Percentiles rank a stretch among this genome's conserved stretches.
These are phyloP conservation scores for Pharnaceum exiguum DNA, from an alignment of 148 eudicot species.

Conservation along the genomic window DNA sequence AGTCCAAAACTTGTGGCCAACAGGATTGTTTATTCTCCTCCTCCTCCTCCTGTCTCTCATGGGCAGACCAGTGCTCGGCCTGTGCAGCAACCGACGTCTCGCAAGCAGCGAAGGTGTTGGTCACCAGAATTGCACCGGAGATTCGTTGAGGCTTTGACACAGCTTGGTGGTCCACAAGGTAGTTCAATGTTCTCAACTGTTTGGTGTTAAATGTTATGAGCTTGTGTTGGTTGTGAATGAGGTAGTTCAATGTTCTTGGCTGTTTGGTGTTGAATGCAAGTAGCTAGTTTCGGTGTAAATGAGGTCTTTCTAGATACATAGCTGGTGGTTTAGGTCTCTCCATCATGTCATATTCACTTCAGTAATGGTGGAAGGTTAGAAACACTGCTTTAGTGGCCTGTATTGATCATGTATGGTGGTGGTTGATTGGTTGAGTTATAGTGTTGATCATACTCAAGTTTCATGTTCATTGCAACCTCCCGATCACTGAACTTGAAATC, in stretches of 20 bases:
- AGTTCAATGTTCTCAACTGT: background rate
- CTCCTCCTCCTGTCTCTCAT: constrained; percentile 18
- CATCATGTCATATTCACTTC: background rate
- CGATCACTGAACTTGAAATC: too few relatives aligned
- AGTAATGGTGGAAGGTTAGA: too few relatives aligned
- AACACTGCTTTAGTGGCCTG: background rate
- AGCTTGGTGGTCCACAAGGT: constrained; percentile 92
- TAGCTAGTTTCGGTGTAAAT: background rate
- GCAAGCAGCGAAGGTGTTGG: constrained; percentile 91
- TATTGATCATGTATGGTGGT: background rate
- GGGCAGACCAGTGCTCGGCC: constrained; percentile 25
- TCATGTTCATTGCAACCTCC: too few relatives aligned
- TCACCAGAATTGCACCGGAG: constrained; percentile 75
- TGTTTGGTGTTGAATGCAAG: background rate
- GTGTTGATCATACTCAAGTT: too few relatives aligned
- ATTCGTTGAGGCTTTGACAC: constrained; percentile 66
- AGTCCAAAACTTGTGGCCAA: constrained; percentile 24
- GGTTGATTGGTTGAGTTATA: too few relatives aligned
- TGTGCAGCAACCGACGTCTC: constrained; percentile 29
- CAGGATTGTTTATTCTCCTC: constrained; percentile 18
- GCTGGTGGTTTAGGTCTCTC: background rate
- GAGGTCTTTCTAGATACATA: constrained; percentile 6
- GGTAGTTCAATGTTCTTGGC: constrained; percentile 1
- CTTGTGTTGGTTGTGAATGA: background rate
- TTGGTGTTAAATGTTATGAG: background rate